Conservation (phyloP, 176 grass and related monocot species). For the Zoysia japonica region DNA sequence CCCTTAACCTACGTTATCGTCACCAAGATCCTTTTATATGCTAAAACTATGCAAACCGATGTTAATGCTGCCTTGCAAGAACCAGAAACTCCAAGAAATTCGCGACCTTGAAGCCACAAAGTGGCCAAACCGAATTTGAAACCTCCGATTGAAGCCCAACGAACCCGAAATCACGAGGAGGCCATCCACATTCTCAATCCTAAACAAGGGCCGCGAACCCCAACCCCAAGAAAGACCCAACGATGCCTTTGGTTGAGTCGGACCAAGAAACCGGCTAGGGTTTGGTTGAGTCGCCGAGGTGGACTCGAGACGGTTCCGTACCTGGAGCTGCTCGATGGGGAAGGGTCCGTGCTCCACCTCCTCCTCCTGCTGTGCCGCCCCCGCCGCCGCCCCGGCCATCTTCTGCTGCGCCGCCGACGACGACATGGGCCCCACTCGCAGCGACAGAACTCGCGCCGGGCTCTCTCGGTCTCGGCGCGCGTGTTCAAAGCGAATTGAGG, state of each 20-base stretch:
- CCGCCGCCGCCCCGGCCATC: slow-evolving; percentile 18
- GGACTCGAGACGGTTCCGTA: not conserved
- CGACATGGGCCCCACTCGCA: slow-evolving; percentile 39
- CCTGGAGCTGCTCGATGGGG: slow-evolving; percentile 83
- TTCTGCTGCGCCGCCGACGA: slow-evolving; percentile 23
- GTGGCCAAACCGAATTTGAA: not conserved
- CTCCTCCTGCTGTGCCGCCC: slow-evolving; percentile 60
- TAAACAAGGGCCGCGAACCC: not conserved
- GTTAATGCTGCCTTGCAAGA: not conserved
- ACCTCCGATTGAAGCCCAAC: slow-evolving; percentile 10
- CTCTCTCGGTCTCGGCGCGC: not conserved
- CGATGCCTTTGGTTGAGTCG: not conserved
- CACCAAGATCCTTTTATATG: not conserved
- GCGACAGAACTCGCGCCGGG: not conserved
- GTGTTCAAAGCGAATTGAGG: not conserved
- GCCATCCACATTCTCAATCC: not conserved
- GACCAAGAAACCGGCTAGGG: slow-evolving; percentile 33
- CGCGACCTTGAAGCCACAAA: not conserved
- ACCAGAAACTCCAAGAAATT: not conserved
- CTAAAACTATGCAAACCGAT: not conserved
- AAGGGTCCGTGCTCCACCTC: slow-evolving; percentile 81
- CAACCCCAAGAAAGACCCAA: slow-evolving; percentile 29
- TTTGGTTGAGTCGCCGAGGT: slow-evolving; percentile 28
- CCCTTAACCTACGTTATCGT: not conserved
- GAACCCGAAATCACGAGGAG: slow-evolving; percentile 19